Evolutionary conservation across 2,329 filamentous ascomycete genomes (phyloP).

Genomic region (Nemania sp.): DNA sequence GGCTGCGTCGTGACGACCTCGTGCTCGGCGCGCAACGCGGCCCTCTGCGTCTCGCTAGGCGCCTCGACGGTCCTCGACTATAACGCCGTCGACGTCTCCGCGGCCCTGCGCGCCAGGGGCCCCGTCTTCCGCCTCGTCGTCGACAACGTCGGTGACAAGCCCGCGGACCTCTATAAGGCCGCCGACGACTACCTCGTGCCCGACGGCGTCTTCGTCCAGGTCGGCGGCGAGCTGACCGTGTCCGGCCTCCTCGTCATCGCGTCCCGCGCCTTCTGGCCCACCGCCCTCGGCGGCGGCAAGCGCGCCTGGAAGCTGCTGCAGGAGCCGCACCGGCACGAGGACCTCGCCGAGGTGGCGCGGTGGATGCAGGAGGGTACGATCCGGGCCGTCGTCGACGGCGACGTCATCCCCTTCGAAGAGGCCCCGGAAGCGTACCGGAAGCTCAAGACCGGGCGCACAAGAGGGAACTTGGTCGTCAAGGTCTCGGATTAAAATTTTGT

Average conservation of each 20-base stretch:
- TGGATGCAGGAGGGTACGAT: slow-evolving; percentile 65
- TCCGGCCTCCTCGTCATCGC: slow-evolving; percentile 23
- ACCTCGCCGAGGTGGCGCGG: slow-evolving; percentile 54
- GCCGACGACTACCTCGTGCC: slow-evolving; percentile 55
- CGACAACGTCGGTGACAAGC: slow-evolving; percentile 59
- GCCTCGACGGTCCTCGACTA: slow-evolving; percentile 70
- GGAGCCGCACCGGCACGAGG: slow-evolving; percentile 45
- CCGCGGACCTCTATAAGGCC: slow-evolving; percentile 56
- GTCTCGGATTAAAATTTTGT: slow-evolving; percentile 19
- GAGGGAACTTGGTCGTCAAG: slow-evolving; percentile 61
- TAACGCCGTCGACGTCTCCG: slow-evolving; percentile 52
- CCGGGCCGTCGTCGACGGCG: slow-evolving; percentile 57
- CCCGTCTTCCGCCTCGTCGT: slow-evolving; percentile 57
- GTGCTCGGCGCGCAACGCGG: slow-evolving; percentile 62
- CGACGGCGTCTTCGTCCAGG: slow-evolving; percentile 56
- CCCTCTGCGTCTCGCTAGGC: slow-evolving; percentile 61
- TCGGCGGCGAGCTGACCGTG: slow-evolving; percentile 47
- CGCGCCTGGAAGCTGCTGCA: slow-evolving; percentile 47
- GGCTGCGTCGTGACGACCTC: slow-evolving; percentile 63
- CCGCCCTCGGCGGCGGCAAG: slow-evolving; percentile 47
- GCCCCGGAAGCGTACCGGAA: slow-evolving; percentile 61
- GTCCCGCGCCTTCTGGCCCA: slow-evolving; percentile 38
- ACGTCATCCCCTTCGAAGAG: slow-evolving; percentile 59
- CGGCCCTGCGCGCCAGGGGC: slow-evolving; percentile 51
- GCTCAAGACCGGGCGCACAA: slow-evolving; percentile 58